Evolutionary conservation across 805 yeast genomes (phyloP).

Genomic region (Candida ipomoeae): DNA sequence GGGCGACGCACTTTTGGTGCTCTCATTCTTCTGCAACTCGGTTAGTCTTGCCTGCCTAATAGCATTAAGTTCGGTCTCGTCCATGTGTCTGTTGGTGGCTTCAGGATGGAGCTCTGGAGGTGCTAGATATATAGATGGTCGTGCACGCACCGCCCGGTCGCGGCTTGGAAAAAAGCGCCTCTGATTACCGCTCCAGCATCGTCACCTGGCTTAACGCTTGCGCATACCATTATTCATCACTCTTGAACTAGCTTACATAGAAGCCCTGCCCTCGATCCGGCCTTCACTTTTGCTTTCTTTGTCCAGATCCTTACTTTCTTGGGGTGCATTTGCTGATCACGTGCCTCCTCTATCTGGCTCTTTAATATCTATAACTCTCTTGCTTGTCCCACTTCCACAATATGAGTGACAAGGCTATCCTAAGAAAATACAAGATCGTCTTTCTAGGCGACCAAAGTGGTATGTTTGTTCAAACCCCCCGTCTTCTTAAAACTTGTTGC

Average conservation of each 20-base stretch:
- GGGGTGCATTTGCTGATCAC: background rate
- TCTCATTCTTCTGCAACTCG: conserved; percentile 64
- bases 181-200: background rate
- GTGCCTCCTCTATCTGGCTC: background rate
- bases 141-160: conserved; percentile 1
- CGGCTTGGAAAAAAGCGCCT: conserved; percentile 2
- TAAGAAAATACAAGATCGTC: conserved; percentile 79
- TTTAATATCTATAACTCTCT: background rate
- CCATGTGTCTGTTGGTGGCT: conserved; percentile 46
- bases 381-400: background rate
- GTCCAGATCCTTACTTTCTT: background rate
- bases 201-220: background rate
- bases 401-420: conserved; percentile 35
- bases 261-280: background rate
- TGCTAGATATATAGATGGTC: background rate
- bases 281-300: background rate
- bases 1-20: conserved; percentile 18
- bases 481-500: conserved; percentile 1
- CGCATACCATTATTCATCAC: background rate
- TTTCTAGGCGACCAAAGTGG: conserved; percentile 96
- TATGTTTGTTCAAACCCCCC: conserved; percentile 22
- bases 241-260: background rate
- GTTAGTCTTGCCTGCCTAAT: conserved; percentile 89
- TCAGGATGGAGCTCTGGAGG: too few relatives aligned
- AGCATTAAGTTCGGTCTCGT: conserved; percentile 81